These are phyloP conservation scores for Penicillium crystallinum DNA, from an alignment of 495 filamentous ascomycete genomes.

Conservation along the genomic window DNA sequence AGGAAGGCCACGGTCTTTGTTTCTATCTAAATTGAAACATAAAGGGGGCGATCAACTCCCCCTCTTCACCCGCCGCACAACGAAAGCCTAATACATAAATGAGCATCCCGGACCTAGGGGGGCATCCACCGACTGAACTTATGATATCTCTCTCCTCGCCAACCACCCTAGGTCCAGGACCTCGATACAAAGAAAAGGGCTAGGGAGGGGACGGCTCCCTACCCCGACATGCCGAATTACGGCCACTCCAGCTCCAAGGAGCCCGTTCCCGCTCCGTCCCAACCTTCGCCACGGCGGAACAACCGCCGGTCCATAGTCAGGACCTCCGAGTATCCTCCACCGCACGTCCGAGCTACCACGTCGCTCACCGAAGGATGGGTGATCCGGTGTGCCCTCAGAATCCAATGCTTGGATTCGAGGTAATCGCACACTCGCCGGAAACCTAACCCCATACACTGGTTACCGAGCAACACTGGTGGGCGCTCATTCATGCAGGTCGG, in stretches of 20 bases:
- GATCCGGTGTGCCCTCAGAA: slow-evolving; percentile 34
- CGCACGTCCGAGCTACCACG: slow-evolving; percentile 25
- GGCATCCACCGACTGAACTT: background rate
- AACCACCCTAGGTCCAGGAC: background rate
- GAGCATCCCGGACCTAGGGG: background rate
- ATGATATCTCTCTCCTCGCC: background rate
- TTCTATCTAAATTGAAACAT: background rate
- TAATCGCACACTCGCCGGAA: slow-evolving; percentile 13
- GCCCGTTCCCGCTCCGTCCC: slow-evolving; percentile 29
- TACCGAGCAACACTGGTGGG: slow-evolving; percentile 8
- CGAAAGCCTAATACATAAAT: background rate
- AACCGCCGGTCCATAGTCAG: slow-evolving; percentile 14
- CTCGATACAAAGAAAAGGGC: background rate
- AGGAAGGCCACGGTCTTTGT: background rate
- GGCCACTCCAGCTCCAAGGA: slow-evolving; percentile 29
- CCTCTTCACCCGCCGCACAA: background rate
- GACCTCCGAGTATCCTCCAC: slow-evolving; percentile 30
- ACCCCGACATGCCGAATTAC: background rate
- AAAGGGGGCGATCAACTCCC: background rate
- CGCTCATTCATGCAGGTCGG: slow-evolving; percentile 20
- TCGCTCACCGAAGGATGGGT: slow-evolving; percentile 31
- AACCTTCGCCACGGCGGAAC: slow-evolving; percentile 34
- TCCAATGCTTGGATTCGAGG: slow-evolving; percentile 34
- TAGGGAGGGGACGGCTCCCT: slow-evolving; percentile 3
- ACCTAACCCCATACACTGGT: slow-evolving; percentile 1